Base-by-base conservation (phyloP, 805 yeast genomes). In the Torulaspora franciscae region DNA sequence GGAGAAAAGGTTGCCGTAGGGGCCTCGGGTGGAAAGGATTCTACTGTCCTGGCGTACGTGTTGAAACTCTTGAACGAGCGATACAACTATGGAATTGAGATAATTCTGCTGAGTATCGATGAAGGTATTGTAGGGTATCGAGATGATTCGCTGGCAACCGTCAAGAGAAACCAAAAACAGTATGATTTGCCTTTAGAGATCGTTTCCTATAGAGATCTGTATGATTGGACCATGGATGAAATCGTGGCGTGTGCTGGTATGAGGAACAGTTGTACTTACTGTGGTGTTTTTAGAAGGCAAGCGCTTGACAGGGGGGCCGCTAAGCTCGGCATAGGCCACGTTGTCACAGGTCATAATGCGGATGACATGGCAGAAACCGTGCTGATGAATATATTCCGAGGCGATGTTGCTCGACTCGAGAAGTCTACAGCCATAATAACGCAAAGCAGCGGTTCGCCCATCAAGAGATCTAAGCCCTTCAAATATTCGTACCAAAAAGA, bases 301-400 rank as follows among this genome's bases (percentile, higher is more conserved):
- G 97, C 99, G 0, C 68, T 93, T 38, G 99, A 93, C 64, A 74
- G 99, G 54, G 99, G 99, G 2, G 96, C 98, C 2, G 81, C 85
- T 8, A 84, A 82, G 59, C 67, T 91, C 19, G 88, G 83, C 0
- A 89, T 93, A 41, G 73, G 75, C 43, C 99, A 93, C 66, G 93
- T 93, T 26, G 95, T 93, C 1, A 93, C 99, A 0, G 99, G 99
- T 2, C 99, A 93, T 66, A 93, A 93, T 64, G 99, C 99, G 0
- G 99, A 93, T 65, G 99, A 93, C 67, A 85, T 93, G 87, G 99
- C 99, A 1, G 99, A 93, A 59, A 93, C 99, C 0, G 95, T 93
- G 4, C 67, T 93, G 43, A 91, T 93, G 98, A 93, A 93, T 65
- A 67, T 93, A 35, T 68, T 93, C 24, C 74, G 99, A 56, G 99